Base-by-base conservation (phyloP, 139 green algal genomes). In the Raphidocelis subcapitata region DNA sequence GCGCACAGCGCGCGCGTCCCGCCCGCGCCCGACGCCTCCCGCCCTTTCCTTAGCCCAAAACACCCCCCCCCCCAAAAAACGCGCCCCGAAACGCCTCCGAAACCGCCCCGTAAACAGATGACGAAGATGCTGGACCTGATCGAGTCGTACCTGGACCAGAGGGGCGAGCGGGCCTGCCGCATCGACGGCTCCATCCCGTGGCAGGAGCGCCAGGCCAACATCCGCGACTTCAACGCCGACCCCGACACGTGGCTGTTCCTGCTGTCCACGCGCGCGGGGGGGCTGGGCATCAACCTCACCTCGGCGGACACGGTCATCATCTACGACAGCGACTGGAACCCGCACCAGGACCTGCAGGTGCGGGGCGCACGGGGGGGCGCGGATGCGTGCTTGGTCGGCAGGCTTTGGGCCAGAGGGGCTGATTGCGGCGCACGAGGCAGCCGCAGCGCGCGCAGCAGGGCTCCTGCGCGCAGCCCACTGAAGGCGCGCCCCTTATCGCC, bases 81-180 rank as follows among this genome's bases (percentile, higher is more conserved):
- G n/a, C n/a, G n/a, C n/a, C n/a, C n/a, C n/a, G n/a, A n/a, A n/a
- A n/a, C n/a, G n/a, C n/a, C n/a, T n/a, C n/a, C n/a, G n/a, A n/a
- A n/a, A n/a, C n/a, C n/a, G n/a, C n/a, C n/a, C n/a, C n/a, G n/a
- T n/a, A n/a, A n/a, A n/a, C n/a, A n/a, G 90, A 99, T 99, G 96
- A 98, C 92, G n/a, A 89, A 91, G 74, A 95, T 99, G 94, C 88
- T 99, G 78, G 95, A 99, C 84, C 75, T 99, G 35, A 75, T 99
- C 16, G 86, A 96, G 62, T 81, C 79, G 35, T 99, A 97, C 84
- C 81, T 99, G 32, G 86, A 97, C 26, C 81, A 94, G 68, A 66
- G 65, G 31, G 92, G 91, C n/a, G 73, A 94, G 75, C n/a, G 70
- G 26, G 51, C 86, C n/a, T 89, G 75, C 69, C 88, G 96, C 82